phyloP scores from a whole-genome alignment of 139 green algal genomes.

The Edaphochlamys debaryana region DNA sequence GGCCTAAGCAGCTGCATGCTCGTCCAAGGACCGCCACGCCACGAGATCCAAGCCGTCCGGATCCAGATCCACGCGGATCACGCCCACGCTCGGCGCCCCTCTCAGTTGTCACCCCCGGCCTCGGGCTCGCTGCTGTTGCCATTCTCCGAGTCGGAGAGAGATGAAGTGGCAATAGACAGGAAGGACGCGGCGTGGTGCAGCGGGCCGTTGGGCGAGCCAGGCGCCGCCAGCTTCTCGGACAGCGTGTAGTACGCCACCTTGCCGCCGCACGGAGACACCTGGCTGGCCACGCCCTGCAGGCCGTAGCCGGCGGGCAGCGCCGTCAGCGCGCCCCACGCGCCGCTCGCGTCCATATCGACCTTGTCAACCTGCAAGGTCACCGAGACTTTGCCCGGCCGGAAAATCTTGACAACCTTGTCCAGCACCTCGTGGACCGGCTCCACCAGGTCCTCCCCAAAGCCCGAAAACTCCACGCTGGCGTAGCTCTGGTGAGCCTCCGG shows the following conservation, averaged over 20 bases:
- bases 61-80: too few relatives aligned
- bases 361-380: conserved; percentile 61
- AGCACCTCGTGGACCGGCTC: conserved; percentile 43
- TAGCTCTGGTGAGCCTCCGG: conserved; percentile 94
- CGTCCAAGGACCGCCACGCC: too few relatives aligned
- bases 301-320: conserved; percentile 50
- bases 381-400: conserved; percentile 60
- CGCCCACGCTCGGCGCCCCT: too few relatives aligned
- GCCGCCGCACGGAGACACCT: conserved; percentile 59
- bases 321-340: conserved; percentile 44
- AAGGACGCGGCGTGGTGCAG: conserved; percentile 54
- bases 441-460: conserved; percentile 61
- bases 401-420: conserved; percentile 59
- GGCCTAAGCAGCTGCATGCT: too few relatives aligned
- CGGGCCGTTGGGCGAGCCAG: conserved; percentile 30
- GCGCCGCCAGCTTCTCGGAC: conserved; percentile 30
- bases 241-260: conserved; percentile 63
- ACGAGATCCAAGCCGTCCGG: too few relatives aligned
- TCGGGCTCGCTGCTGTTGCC: conserved; percentile 43
- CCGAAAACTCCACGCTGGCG: conserved; percentile 90
- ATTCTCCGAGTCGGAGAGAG: conserved; percentile 32
- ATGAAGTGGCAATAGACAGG: conserved; percentile 44
- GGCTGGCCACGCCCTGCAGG: conserved; percentile 48
- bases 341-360: conserved; percentile 28
- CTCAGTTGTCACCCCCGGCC: background rate